phyloP scores from a whole-genome alignment of 495 filamentous ascomycete genomes.

The Tuber brumale region DNA sequence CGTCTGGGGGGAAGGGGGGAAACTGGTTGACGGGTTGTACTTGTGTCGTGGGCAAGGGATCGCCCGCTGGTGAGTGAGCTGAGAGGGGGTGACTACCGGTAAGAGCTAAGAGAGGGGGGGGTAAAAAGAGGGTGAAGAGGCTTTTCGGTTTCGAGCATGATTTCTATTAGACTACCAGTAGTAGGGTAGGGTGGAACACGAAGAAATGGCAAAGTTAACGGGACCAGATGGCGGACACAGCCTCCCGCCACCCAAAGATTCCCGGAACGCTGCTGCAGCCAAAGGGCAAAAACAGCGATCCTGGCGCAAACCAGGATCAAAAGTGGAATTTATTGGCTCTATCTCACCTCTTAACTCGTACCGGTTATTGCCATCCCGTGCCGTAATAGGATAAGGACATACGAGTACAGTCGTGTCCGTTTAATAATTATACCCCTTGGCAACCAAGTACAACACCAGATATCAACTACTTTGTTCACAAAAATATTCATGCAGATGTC shows the following conservation, averaged over 20 bases:
- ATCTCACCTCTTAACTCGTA: background rate
- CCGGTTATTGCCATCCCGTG: background rate
- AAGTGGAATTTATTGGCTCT: background rate
- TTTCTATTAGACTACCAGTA: background rate
- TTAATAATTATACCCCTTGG: too few species aligned
- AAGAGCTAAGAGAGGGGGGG: background rate
- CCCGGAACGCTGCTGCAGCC: background rate
- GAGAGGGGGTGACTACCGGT: background rate
- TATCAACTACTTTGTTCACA: too few species aligned
- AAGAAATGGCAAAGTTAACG: background rate
- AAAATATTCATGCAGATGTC: too few species aligned
- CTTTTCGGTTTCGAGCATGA: background rate
- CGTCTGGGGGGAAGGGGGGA: background rate
- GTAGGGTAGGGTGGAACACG: background rate
- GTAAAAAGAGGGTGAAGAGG: background rate
- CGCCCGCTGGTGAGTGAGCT: background rate
- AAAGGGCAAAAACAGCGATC: background rate
- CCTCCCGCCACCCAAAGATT: background rate
- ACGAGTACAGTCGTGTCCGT: too few species aligned
- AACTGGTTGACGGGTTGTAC: background rate
- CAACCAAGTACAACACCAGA: too few species aligned
- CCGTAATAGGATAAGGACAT: background rate
- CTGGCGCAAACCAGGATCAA: background rate
- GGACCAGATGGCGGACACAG: background rate
- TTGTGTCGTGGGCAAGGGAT: background rate